Evolutionary conservation across 805 yeast genomes (phyloP), one percentile per base, ranked within the genome.

Genomic region (Starmera dryadoides): DNA sequence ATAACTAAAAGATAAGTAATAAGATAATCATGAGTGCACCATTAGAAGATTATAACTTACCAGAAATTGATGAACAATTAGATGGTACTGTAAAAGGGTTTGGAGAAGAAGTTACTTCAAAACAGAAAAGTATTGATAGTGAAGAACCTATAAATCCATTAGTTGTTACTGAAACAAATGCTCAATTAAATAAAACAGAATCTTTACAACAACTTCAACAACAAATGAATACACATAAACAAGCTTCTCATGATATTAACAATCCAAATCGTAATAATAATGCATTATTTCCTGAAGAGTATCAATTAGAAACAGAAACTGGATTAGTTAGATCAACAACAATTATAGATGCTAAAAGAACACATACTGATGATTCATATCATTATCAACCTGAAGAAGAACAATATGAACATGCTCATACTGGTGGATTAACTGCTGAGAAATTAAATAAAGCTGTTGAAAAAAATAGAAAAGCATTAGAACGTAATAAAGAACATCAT

Each of bases 251-350:
- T 14, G 50, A 47, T 39, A 19, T 33, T 2, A 39, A 36, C 14
- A 41, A 43, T 4, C 50, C 48, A 4, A 14, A 33, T 21, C 19
- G 5, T 7, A 19, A 11, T 14, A 40, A 37, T 20, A 37, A 40
- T 11, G 38, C 52, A 16, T 41, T 74, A 8, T 79, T 80, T 60
- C 86, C 86, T 3, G 86, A 80, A 62, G 86, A 80, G 49, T 80
- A 77, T 51, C 70, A 75, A 15, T 43, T 79, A 48, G 86, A 80
- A 59, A 79, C 86, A 1, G 68, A 65, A 30, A 79, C 86, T 1
- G 86, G 86, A 35, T 60, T 80, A 38, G 86, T 80, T 14, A 78
- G 75, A 18, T 75, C 74, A 14, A 60, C 66, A 39, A 77, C 85
- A 0, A 60, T 78, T 40, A 74, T 66, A 36, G 64, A 68, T 3